Conservation (phyloP, 495 filamentous ascomycete species). For the Neurospora sp. region DNA sequence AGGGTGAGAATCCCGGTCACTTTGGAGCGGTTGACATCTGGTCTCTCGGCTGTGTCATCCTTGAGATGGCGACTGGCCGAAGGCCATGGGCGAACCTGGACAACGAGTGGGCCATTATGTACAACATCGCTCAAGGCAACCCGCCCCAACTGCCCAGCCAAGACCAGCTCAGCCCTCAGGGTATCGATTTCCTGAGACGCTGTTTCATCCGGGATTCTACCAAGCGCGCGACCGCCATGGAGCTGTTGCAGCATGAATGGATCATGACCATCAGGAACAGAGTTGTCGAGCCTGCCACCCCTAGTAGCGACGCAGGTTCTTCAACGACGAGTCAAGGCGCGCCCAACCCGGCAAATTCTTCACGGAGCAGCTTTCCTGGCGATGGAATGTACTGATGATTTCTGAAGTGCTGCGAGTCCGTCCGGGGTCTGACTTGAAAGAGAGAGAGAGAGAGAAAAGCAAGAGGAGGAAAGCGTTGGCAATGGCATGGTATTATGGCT, state of each 20-base stretch:
- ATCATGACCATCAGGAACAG: slow-evolving; percentile 55
- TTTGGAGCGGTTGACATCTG: slow-evolving; percentile 90
- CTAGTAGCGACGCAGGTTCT: slow-evolving; percentile 37
- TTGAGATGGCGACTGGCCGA: slow-evolving; percentile 94
- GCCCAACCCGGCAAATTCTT: slow-evolving; percentile 10
- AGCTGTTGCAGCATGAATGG: slow-evolving; percentile 94
- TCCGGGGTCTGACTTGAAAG: not conserved
- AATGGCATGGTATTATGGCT: not conserved
- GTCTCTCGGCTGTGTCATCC: slow-evolving; percentile 93
- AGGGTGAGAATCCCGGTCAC: slow-evolving; percentile 64
- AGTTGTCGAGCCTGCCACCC: slow-evolving; percentile 45
- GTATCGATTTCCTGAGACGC: slow-evolving; percentile 77
- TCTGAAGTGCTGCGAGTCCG: not conserved
- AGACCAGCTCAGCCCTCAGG: slow-evolving; percentile 75
- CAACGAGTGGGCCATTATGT: slow-evolving; percentile 99
- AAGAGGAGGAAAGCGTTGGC: not conserved
- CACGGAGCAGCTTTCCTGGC: slow-evolving; percentile 1
- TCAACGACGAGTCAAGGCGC: slow-evolving; percentile 26
- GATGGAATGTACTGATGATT: slow-evolving; percentile 6
- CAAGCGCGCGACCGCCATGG: slow-evolving; percentile 69
- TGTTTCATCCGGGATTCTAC: slow-evolving; percentile 84
- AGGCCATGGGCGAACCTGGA: slow-evolving; percentile 95
- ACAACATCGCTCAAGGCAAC: slow-evolving; percentile 97
- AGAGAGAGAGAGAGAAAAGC: not conserved
- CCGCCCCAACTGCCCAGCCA: slow-evolving; percentile 68